These are phyloP conservation scores for Xylariaceae sp. DNA, from an alignment of 2,329 filamentous ascomycete species.

Conservation along the genomic window DNA sequence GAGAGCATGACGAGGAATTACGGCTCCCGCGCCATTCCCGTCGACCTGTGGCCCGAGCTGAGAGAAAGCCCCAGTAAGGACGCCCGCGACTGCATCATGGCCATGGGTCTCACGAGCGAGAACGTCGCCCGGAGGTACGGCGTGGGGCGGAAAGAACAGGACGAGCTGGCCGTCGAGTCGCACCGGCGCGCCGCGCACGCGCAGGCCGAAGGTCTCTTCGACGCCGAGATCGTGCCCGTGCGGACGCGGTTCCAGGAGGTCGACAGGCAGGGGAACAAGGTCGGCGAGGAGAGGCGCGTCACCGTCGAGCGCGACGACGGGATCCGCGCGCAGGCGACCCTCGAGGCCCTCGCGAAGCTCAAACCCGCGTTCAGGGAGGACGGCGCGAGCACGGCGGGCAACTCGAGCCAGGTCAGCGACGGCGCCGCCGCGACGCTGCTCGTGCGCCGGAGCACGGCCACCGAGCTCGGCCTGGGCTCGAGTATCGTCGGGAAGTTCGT, in stretches of 20 bases:
- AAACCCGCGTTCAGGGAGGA: slow-evolving; percentile 82
- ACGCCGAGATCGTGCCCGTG: slow-evolving; percentile 79
- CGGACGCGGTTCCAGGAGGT: slow-evolving; percentile 68
- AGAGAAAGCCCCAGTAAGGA: slow-evolving; percentile 66
- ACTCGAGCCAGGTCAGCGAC: slow-evolving; percentile 83
- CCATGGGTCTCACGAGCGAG: slow-evolving; percentile 89
- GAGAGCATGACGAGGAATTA: slow-evolving; percentile 97
- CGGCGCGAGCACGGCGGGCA: slow-evolving; percentile 82
- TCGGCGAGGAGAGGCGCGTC: slow-evolving; percentile 61
- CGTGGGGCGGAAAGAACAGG: slow-evolving; percentile 75
- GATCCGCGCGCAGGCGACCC: slow-evolving; percentile 67
- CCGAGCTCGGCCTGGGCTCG: slow-evolving; percentile 67
- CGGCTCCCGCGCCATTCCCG: slow-evolving; percentile 80
- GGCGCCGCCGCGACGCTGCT: slow-evolving; percentile 82
- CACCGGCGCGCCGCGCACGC: slow-evolving; percentile 75
- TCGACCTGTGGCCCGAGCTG: slow-evolving; percentile 76
- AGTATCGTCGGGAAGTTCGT: slow-evolving; percentile 84
- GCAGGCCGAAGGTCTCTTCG: slow-evolving; percentile 70
- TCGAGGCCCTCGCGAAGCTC: slow-evolving; percentile 74
- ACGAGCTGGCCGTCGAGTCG: slow-evolving; percentile 75
- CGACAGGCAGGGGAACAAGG: slow-evolving; percentile 60
- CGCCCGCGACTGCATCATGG: slow-evolving; percentile 86
- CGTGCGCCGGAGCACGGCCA: slow-evolving; percentile 82
- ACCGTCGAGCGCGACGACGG: slow-evolving; percentile 82
- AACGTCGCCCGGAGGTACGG: slow-evolving; percentile 82